Conservation (phyloP, 352 stramenopile species). For the Pythium dissimile region DNA sequence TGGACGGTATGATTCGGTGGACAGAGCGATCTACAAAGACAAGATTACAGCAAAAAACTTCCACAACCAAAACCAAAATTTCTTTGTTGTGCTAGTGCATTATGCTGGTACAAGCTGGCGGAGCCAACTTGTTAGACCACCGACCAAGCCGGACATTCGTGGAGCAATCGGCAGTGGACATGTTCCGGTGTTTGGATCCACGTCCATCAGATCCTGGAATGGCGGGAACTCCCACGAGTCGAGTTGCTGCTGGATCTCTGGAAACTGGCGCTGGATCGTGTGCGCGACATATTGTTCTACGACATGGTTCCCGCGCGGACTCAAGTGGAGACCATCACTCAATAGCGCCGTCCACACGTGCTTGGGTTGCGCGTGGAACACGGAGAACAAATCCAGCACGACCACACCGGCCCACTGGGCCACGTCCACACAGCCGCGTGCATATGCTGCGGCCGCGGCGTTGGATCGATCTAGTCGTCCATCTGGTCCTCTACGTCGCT, state of each 20-base stretch:
- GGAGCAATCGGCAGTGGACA: too few species aligned
- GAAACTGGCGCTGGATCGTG: background rate
- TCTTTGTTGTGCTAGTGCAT: too few species aligned
- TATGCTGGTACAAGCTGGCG: too few species aligned
- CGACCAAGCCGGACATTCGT: background rate
- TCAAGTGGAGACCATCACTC: slow-evolving; percentile 55
- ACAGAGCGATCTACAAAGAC: too few species aligned
- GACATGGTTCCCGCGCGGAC: slow-evolving; percentile 37
- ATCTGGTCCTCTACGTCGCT: background rate
- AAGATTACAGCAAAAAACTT: too few species aligned
- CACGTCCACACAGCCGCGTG: slow-evolving; percentile 35
- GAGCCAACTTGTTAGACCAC: background rate
- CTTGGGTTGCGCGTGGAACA: slow-evolving; percentile 34
- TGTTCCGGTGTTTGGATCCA: background rate
- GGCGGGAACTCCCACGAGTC: slow-evolving; percentile 2
- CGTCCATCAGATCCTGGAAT: background rate
- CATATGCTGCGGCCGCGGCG: slow-evolving; percentile 33
- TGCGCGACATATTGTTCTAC: slow-evolving; percentile 29
- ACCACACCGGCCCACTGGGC: slow-evolving; percentile 21
- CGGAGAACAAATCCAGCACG: slow-evolving; percentile 41
- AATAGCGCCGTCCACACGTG: slow-evolving; percentile 31
- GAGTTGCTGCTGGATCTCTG: slow-evolving; percentile 1
- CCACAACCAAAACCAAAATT: too few species aligned
- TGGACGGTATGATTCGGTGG: too few species aligned
- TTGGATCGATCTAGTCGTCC: slow-evolving; percentile 40